A percentile compares a stretch with the other conserved stretches of the same genome.
Evolutionary conservation across 2,329 filamentous ascomycete genomes (phyloP).

Genomic region (Diaporthe longicolla): DNA sequence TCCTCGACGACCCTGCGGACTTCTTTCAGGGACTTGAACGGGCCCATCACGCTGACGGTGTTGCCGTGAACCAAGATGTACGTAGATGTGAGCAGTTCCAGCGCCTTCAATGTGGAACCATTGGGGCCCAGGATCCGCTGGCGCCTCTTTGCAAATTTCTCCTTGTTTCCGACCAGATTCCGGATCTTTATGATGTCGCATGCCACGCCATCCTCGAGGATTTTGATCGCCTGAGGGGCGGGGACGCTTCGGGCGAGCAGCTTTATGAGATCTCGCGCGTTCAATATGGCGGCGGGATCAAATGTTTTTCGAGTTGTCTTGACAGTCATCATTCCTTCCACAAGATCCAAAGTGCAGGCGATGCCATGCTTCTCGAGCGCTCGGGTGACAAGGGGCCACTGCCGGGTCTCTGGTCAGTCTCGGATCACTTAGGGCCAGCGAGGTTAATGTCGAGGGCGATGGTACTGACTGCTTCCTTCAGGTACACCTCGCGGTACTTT

Average conservation of each 20-base stretch:
- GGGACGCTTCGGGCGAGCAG: slow-evolving; percentile 92
- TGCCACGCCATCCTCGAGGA: slow-evolving; percentile 90
- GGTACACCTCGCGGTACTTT: slow-evolving; percentile 95
- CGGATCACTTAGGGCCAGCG: neutral
- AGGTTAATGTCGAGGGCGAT: neutral
- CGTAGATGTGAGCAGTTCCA: slow-evolving; percentile 90
- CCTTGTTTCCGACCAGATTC: slow-evolving; percentile 91
- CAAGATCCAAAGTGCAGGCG: slow-evolving; percentile 91
- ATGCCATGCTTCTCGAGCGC: slow-evolving; percentile 90
- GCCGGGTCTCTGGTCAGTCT: slow-evolving; percentile 37
- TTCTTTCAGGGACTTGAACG: slow-evolving; percentile 94
- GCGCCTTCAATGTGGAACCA: slow-evolving; percentile 92
- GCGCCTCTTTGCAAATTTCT: slow-evolving; percentile 93
- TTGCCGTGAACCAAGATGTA: slow-evolving; percentile 98
- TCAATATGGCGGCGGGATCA: slow-evolving; percentile 93
- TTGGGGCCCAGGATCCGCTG: slow-evolving; percentile 94
- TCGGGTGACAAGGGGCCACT: slow-evolving; percentile 90
- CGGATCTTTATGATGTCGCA: slow-evolving; percentile 98
- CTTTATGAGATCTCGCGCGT: slow-evolving; percentile 94
- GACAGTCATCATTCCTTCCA: slow-evolving; percentile 96
- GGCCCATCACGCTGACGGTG: slow-evolving; percentile 92
- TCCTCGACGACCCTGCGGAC: slow-evolving; percentile 91
- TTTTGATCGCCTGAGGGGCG: slow-evolving; percentile 92
- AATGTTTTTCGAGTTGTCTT: slow-evolving; percentile 86
- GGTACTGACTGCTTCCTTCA: slow-evolving; percentile 76